Evolutionary conservation across 1,139 yeast genomes (phyloP).

Genomic region (Pichia sp.): DNA sequence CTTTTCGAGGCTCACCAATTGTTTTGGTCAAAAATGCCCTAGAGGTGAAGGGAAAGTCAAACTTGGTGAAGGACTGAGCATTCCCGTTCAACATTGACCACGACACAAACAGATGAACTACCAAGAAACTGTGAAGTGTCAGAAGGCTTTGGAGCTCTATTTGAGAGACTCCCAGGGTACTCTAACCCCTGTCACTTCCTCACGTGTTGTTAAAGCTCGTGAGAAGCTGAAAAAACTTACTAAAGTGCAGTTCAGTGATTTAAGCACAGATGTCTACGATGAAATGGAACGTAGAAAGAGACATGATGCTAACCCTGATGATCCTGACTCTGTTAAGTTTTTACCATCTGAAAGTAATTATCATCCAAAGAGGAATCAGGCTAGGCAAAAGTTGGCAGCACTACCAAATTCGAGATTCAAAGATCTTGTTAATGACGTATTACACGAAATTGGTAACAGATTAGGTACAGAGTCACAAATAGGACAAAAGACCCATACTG

Average conservation of each 20-base stretch:
- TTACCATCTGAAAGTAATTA: constrained; percentile 64
- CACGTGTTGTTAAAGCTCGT: constrained; percentile 70
- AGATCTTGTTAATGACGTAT: constrained; percentile 85
- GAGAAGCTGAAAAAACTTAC: constrained; percentile 77
- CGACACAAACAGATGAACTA: constrained; percentile 3
- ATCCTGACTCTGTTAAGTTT: constrained; percentile 40
- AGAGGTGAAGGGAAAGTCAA: too few species aligned
- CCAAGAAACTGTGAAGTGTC: background rate
- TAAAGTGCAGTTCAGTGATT: constrained; percentile 77
- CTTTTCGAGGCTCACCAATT: too few species aligned
- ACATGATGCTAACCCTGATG: constrained; percentile 37
- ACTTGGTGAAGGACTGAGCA: too few species aligned
- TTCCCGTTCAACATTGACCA: background rate
- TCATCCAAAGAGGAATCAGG: constrained; percentile 93
- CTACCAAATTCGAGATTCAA: constrained; percentile 77
- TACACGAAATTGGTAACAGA: constrained; percentile 80
- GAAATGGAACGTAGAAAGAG: constrained; percentile 67
- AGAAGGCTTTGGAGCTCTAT: constrained; percentile 46
- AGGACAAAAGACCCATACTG: background rate
- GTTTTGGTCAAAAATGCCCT: too few species aligned
- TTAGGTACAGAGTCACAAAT: too few species aligned
- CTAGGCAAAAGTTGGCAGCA: constrained; percentile 84
- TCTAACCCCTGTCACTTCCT: constrained; percentile 39
- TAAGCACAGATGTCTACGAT: constrained; percentile 89
- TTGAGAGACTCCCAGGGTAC: constrained; percentile 46